Evolutionary conservation across 2,329 filamentous ascomycete species (phyloP), one percentile per base, ranked within the genome.

Genomic region (Pseudocercospora macadamiae): DNA sequence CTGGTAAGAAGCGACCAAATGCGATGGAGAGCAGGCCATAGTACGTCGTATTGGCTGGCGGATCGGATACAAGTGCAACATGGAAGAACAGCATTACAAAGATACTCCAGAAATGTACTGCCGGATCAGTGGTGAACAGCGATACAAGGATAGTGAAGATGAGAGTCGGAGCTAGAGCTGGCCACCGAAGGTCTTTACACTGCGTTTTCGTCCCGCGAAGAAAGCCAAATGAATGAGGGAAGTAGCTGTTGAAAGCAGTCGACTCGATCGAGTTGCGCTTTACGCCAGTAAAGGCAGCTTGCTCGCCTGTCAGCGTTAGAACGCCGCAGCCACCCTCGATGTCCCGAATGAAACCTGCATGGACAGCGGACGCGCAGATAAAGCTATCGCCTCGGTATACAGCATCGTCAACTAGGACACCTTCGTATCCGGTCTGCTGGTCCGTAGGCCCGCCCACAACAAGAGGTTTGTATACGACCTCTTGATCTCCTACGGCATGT

Each of bases 351-450:
- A 93, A 81, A 18, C 91, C 92, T 0, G 91, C 86, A 71, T 96
- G 92, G 51, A 96, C 90, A 30, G 91, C 92, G 10, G 92, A 83
- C 59, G 86, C 88, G 71, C 92, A 96, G 55, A 96, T 88, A 75
- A 90, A 96, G 12, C 91, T 96, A 74, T 96, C 92, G 8, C 89
- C 91, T 16, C 95, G 89, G 73, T 97, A 97, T 19, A 89, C 79
- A 0, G 88, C 82, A 55, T 76, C 75, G 8, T 74, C 69, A 3
- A 79, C 67, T 4, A 74, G 71, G 19, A 75, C 69, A 19, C 76
- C 72, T 23, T 74, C 70, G n/a, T 67, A 69, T 0, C 66, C 69
- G 4, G 68, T 68, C 44, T 68, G 66, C 16, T 68, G 60, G 5
- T 74, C 70, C 3, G 76, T 72, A 2, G 78, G 77, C 1, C 84